phyloP scores from a whole-genome alignment of 2,329 filamentous ascomycete species.

The Arthrinium puccinioides region DNA sequence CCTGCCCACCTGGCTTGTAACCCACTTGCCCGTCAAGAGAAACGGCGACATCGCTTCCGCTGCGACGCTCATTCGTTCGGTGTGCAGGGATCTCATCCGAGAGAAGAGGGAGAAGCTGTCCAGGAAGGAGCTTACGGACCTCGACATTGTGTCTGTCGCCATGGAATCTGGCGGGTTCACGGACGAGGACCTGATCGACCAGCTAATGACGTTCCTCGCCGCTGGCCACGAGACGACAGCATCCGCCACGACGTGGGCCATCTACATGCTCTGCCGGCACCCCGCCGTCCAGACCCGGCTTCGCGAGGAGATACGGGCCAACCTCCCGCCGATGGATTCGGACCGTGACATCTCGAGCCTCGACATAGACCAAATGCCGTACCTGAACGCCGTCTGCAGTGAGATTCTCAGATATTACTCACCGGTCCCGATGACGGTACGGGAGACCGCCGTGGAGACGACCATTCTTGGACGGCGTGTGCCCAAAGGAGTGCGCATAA shows the following conservation, averaged over 20 bases:
- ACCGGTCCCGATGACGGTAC: constrained; percentile 48
- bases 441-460: constrained; percentile 48
- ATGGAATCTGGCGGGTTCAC: constrained; percentile 28
- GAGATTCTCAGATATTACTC: constrained; percentile 34
- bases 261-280: constrained; percentile 28
- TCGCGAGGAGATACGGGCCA: constrained; percentile 29
- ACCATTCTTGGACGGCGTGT: constrained; percentile 50
- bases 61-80: constrained; percentile 50
- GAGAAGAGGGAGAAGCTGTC: constrained; percentile 55
- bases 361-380: constrained; percentile 31
- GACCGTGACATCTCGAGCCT: constrained; percentile 18
- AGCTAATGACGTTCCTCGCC: constrained; percentile 35
- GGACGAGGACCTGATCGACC: constrained; percentile 29
- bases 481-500: constrained; percentile 57
- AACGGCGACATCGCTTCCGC: constrained; percentile 59
- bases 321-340: constrained; percentile 27
- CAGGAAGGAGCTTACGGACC: constrained; percentile 31
- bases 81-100: constrained; percentile 60
- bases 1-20: constrained; percentile 55
- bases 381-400: constrained; percentile 34
- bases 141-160: constrained; percentile 30
- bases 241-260: constrained; percentile 30
- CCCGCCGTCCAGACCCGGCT: constrained; percentile 29
- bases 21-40: constrained; percentile 58
- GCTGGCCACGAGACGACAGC: constrained; percentile 39